These are phyloP conservation scores for Microsporum audouinii DNA, from an alignment of 2,329 filamentous ascomycete genomes.

Conservation along the genomic window DNA sequence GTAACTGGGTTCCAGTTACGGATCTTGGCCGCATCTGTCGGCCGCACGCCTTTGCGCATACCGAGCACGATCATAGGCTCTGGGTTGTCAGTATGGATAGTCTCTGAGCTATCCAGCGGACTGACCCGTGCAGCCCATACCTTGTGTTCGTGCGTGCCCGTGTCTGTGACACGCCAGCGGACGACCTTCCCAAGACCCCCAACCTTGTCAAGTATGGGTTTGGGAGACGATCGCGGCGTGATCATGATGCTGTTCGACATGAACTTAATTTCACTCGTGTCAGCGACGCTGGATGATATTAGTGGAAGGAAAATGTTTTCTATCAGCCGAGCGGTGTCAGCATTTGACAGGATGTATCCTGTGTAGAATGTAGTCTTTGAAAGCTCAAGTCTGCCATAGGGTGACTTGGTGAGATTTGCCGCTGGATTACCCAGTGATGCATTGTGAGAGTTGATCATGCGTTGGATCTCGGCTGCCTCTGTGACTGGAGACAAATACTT, in stretches of 20 bases:
- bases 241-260: slow-evolving; percentile 90
- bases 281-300: slow-evolving; percentile 50
- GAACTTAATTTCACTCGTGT: slow-evolving; percentile 59
- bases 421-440: slow-evolving; percentile 22
- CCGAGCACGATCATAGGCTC: slow-evolving; percentile 74
- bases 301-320: slow-evolving; percentile 47
- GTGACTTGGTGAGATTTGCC: slow-evolving; percentile 31
- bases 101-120: slow-evolving; percentile 56
- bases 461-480: slow-evolving; percentile 75
- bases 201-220: slow-evolving; percentile 64
- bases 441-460: slow-evolving; percentile 84
- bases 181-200: slow-evolving; percentile 78
- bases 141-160: slow-evolving; percentile 62
- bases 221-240: slow-evolving; percentile 61
- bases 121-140: slow-evolving; percentile 78
- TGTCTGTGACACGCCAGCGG: slow-evolving; percentile 70
- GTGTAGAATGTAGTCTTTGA: slow-evolving; percentile 86
- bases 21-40: slow-evolving; percentile 70
- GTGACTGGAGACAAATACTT: slow-evolving; percentile 63
- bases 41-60: slow-evolving; percentile 60
- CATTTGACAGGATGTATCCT: slow-evolving; percentile 67
- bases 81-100: slow-evolving; percentile 67
- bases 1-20: slow-evolving; percentile 70
- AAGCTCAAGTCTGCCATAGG: slow-evolving; percentile 50
- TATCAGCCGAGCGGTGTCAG: slow-evolving; percentile 61